A percentile compares a stretch with the other conserved stretches of the same genome.
Evolutionary conservation across 1,139 yeast species (phyloP).

Genomic region (Lodderomyces beijingensis): DNA sequence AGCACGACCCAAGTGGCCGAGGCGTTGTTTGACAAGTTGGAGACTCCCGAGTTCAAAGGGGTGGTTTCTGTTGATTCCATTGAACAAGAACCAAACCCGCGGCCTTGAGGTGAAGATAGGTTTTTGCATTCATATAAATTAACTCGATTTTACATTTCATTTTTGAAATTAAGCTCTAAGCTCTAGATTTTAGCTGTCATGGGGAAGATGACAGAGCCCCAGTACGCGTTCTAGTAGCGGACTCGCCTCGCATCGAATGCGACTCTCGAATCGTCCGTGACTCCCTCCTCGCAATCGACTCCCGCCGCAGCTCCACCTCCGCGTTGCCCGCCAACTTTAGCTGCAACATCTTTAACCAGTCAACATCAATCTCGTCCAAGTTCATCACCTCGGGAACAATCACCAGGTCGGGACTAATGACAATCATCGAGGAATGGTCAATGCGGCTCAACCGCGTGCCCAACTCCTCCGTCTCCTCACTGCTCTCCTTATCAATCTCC

Average conservation of each 20-base stretch:
- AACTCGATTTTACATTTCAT: no score
- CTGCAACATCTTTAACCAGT: slow-evolving; percentile 24
- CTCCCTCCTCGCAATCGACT: no score
- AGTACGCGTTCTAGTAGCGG: no score
- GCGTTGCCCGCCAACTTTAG: slow-evolving; percentile 13
- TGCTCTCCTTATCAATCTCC: slow-evolving; percentile 4
- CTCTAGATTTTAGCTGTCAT: no score
- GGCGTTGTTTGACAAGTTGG: slow-evolving; percentile 52
- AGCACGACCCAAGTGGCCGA: slow-evolving; percentile 68
- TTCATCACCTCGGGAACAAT: slow-evolving; percentile 22
- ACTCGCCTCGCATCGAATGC: no score
- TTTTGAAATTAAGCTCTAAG: no score
- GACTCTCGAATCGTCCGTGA: no score
- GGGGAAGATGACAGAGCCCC: no score
- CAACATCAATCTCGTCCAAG: slow-evolving; percentile 24
- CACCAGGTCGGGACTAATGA: slow-evolving; percentile 18
- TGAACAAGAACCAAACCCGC: slow-evolving; percentile 32
- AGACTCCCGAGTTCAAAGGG: slow-evolving; percentile 48
- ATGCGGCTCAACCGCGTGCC: slow-evolving; percentile 2
- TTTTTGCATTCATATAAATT: no score
- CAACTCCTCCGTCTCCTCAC: slow-evolving; percentile 6
- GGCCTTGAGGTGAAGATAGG: slow-evolving; percentile 18
- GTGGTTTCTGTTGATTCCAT: slow-evolving; percentile 22
- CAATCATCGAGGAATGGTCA: slow-evolving; percentile 12
- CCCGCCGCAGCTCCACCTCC: no score